Conservation (phyloP, 1,139 yeast genomes). For the Chernovozyma sophiae-reginae region DNA sequence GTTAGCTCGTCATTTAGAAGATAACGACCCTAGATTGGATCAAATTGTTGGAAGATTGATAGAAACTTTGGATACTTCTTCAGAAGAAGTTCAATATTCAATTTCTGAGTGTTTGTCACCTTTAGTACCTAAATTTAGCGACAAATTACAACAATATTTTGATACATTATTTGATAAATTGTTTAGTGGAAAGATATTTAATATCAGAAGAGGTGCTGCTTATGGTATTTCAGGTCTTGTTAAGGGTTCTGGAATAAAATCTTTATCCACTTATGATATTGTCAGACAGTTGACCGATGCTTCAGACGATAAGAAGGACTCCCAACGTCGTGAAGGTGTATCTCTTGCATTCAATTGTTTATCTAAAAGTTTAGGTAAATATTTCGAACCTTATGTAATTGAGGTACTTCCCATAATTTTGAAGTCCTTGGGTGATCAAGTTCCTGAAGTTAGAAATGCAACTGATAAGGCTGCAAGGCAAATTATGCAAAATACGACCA, state of each 20-base stretch:
- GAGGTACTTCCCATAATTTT: slow-evolving; percentile 81
- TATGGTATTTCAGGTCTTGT: slow-evolving; percentile 93
- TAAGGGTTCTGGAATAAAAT: slow-evolving; percentile 81
- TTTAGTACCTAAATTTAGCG: slow-evolving; percentile 56
- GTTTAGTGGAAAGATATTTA: slow-evolving; percentile 46
- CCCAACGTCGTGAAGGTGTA: slow-evolving; percentile 80
- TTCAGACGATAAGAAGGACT: slow-evolving; percentile 78
- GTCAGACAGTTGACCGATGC: slow-evolving; percentile 78
- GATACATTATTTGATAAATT: slow-evolving; percentile 57
- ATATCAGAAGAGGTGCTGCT: slow-evolving; percentile 86
- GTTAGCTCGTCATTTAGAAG: slow-evolving; percentile 72
- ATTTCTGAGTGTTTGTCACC: slow-evolving; percentile 84
- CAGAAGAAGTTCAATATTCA: slow-evolving; percentile 85
- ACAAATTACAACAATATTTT: slow-evolving; percentile 49
- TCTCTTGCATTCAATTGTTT: slow-evolving; percentile 83
- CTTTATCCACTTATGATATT: slow-evolving; percentile 71
- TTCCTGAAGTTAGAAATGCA: slow-evolving; percentile 83
- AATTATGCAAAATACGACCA: slow-evolving; percentile 88
- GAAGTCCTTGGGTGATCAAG: slow-evolving; percentile 77
- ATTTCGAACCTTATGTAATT: slow-evolving; percentile 90
- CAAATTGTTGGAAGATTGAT: slow-evolving; percentile 67
- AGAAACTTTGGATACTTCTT: slow-evolving; percentile 77
- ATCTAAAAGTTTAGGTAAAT: slow-evolving; percentile 68
- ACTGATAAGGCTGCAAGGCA: slow-evolving; percentile 83
- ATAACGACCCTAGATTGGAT: slow-evolving; percentile 59